Base-by-base conservation (phyloP, 2,329 filamentous ascomycete species). In the Leptographium flavum region DNA sequence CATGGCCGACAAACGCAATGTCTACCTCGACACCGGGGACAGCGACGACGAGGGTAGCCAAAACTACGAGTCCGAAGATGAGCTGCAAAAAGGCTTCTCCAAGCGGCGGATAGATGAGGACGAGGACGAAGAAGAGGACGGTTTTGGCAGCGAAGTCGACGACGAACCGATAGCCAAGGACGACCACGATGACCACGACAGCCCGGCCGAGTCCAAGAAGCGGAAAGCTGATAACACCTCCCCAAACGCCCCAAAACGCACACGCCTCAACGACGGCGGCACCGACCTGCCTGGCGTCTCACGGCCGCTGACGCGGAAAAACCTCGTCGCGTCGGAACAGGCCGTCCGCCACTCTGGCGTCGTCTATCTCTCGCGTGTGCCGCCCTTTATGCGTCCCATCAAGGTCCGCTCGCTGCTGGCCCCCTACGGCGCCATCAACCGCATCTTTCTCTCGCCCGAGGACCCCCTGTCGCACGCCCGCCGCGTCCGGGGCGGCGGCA, bases 361-460 rank as follows among this genome's bases (percentile, higher is more conserved):
- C 13, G 70, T 92, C 49, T 93, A 92, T 64, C 70, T 93, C 50
- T 90, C 84, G 5, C 79, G 86, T 48, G 76, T 92, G 50, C 86
- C 87, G 4, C 87, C 87, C 0, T 93, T 88, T 62, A 92, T 93
- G 84, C 88, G 87, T 56, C 84, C 85, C 7, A 67, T 71, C 43
- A 88, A 88, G 57, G 69, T 92, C 35, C 79, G 83, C 52, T 79
- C 80, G 17, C 76, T 87, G 14, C 75, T 92, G 45, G 71, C 79
- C 49, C 81, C 80, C 10, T 86, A 87, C 62, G 86, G 86, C 49
- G 69, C 70, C 33, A 76, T 90, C 56, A 83, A 83, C 56, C 80
- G 83, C 54, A 79, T 87, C 46, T 90, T 88, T 64, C 72, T 90
- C 17, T 78, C 83, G 0, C 84, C 84, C 13, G 84, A 92, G 62